Evolutionary conservation across 192 early-diverging fungal species (phyloP).

Genomic region (Backusella mclennaniae): DNA sequence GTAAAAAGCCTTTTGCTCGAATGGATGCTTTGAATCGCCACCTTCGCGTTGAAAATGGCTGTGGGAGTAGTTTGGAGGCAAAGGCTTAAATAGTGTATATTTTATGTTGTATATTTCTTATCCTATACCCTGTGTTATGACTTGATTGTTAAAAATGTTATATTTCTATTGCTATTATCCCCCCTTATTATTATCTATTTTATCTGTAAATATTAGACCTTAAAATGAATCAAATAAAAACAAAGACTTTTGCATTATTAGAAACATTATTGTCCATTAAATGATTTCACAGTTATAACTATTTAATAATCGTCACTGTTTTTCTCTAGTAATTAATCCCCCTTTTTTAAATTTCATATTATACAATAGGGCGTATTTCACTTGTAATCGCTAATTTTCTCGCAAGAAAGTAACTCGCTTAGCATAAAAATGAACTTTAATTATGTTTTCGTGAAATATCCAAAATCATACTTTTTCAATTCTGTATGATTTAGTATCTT

Average conservation of each 20-base stretch:
- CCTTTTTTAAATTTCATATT: too few relatives aligned
- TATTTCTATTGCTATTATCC: background rate
- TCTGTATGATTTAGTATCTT: too few relatives aligned
- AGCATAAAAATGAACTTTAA: too few relatives aligned
- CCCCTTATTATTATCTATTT: background rate
- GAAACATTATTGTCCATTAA: too few relatives aligned
- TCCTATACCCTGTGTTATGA: background rate
- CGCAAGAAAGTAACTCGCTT: too few relatives aligned
- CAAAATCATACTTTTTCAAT: too few relatives aligned
- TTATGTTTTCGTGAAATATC: too few relatives aligned
- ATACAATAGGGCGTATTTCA: too few relatives aligned
- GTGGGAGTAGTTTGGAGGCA: slow-evolving; percentile 7
- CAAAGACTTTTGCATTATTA: background rate
- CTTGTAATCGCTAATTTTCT: too few relatives aligned
- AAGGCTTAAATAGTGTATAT: slow-evolving; percentile 3
- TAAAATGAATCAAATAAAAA: background rate
- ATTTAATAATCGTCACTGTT: too few relatives aligned
- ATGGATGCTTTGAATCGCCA: slow-evolving; percentile 78
- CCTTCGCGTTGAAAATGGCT: slow-evolving; percentile 35
- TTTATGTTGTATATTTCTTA: background rate
- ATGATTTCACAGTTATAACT: too few relatives aligned
- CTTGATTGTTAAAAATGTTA: background rate
- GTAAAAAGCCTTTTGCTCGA: slow-evolving; percentile 71
- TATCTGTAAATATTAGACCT: slow-evolving; percentile 1
- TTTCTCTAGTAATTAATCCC: too few relatives aligned